Evolutionary conservation across 2,329 filamentous ascomycete species (phyloP).

Genomic region (Helminthosporium solani): DNA sequence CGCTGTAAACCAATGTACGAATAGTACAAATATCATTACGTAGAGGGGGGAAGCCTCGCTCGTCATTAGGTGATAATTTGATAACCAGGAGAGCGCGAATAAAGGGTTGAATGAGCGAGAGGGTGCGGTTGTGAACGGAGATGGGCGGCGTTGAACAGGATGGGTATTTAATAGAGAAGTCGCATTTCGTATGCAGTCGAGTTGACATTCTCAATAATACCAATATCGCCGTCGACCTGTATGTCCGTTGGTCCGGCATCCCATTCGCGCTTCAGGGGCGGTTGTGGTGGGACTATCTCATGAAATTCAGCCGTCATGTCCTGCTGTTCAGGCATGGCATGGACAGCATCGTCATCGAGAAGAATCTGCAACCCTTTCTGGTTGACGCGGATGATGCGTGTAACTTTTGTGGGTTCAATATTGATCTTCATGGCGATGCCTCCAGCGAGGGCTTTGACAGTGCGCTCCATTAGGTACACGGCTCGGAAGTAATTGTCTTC

Average conservation of each 20-base stretch:
- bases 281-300: constrained; percentile 56
- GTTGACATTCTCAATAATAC: constrained; percentile 45
- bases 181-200: constrained; percentile 52
- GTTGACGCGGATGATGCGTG: constrained; percentile 70
- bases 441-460: constrained; percentile 69
- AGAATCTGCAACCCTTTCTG: constrained; percentile 76
- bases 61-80: constrained; percentile 13
- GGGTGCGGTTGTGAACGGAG: no score
- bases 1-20: constrained; percentile 24
- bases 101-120: constrained; percentile 2
- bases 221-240: constrained; percentile 51
- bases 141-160: no score
- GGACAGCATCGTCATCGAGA: constrained; percentile 86
- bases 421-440: constrained; percentile 77
- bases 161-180: constrained; percentile 45
- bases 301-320: constrained; percentile 76
- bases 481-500: constrained; percentile 75
- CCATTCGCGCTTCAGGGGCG: constrained; percentile 55
- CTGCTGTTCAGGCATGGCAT: constrained; percentile 82
- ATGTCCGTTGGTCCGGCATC: constrained; percentile 50
- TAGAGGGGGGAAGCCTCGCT: no score
- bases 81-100: constrained; percentile 7
- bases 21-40: constrained; percentile 37
- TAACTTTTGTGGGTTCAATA: constrained; percentile 70
- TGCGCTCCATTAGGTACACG: constrained; percentile 79